Evolutionary conservation across 192 early-diverging fungal species (phyloP).

Genomic region (Entomortierella parvispora): DNA sequence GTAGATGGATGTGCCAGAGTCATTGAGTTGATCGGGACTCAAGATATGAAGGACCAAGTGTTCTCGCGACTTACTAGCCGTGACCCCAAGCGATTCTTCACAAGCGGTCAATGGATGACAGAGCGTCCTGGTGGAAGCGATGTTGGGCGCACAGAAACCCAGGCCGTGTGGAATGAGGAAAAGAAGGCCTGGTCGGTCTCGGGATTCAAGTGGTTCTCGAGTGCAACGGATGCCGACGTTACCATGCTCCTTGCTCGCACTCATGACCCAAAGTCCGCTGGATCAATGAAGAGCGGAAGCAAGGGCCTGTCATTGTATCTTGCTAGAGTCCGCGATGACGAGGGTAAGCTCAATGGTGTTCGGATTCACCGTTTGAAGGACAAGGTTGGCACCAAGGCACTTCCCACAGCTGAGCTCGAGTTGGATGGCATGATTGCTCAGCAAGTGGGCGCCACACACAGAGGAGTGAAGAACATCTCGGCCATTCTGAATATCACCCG

Average conservation of each 20-base stretch:
- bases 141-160: slow-evolving; percentile 72
- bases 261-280: slow-evolving; percentile 53
- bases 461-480: slow-evolving; percentile 71
- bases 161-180: slow-evolving; percentile 59
- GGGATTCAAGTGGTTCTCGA: slow-evolving; percentile 83
- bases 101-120: slow-evolving; percentile 83
- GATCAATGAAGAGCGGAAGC: slow-evolving; percentile 54
- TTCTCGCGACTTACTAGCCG: slow-evolving; percentile 61
- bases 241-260: slow-evolving; percentile 73
- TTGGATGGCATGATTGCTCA: slow-evolving; percentile 63
- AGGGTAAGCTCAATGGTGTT: slow-evolving; percentile 69
- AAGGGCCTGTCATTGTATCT: slow-evolving; percentile 71
- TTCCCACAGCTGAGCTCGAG: slow-evolving; percentile 79
- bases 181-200: slow-evolving; percentile 58
- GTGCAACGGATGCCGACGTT: slow-evolving; percentile 75
- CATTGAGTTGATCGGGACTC: slow-evolving; percentile 63
- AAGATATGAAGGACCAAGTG: slow-evolving; percentile 61
- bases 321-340: slow-evolving; percentile 62
- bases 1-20: slow-evolving; percentile 76
- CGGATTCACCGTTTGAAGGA: slow-evolving; percentile 76
- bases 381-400: slow-evolving; percentile 75
- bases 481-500: slow-evolving; percentile 78
- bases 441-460: slow-evolving; percentile 57
- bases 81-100: slow-evolving; percentile 72
- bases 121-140: slow-evolving; percentile 78